Evolutionary conservation across 768 basidiomycete genomes (phyloP).

Genomic region (Rhizopogon sp.): DNA sequence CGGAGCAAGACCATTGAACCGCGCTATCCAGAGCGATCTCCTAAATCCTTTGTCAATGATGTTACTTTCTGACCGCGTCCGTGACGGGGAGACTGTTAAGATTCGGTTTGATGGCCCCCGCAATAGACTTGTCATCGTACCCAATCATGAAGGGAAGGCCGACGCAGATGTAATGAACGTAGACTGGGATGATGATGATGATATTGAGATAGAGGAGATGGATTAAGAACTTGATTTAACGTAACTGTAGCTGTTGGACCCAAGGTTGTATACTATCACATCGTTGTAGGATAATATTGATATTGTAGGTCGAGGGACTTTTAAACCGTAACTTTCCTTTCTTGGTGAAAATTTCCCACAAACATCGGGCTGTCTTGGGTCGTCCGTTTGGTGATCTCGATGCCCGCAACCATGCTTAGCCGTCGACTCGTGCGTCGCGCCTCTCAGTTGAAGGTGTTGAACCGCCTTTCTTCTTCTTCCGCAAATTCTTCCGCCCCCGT

Average conservation of each 20-base stretch:
- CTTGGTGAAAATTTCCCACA: slow-evolving; percentile 2
- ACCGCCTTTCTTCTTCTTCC: slow-evolving; percentile 20
- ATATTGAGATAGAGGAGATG: slow-evolving; percentile 61
- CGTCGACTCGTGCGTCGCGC: slow-evolving; percentile 20
- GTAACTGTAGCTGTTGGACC: slow-evolving; percentile 8
- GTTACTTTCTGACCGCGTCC: slow-evolving; percentile 77
- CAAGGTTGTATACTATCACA: background rate
- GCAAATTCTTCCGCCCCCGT: slow-evolving; percentile 8
- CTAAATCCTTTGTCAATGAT: slow-evolving; percentile 86
- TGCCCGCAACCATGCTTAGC: slow-evolving; percentile 17
- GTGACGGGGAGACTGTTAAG: slow-evolving; percentile 73
- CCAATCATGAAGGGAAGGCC: slow-evolving; percentile 69
- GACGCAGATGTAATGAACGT: slow-evolving; percentile 48
- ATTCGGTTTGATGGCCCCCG: slow-evolving; percentile 78
- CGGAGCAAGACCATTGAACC: slow-evolving; percentile 89
- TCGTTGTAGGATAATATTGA: no score
- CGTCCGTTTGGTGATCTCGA: slow-evolving; percentile 7
- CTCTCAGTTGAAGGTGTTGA: slow-evolving; percentile 8
- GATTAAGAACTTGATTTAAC: slow-evolving; percentile 29
- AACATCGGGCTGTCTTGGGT: background rate
- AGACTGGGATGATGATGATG: slow-evolving; percentile 50
- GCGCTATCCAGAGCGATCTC: slow-evolving; percentile 88
- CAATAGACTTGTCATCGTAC: slow-evolving; percentile 72
- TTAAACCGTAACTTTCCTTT: slow-evolving; percentile 9
- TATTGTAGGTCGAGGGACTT: no score